phyloP scores from a whole-genome alignment of 2,329 filamentous ascomycete genomes.

The Colletotrichum eleusines region DNA sequence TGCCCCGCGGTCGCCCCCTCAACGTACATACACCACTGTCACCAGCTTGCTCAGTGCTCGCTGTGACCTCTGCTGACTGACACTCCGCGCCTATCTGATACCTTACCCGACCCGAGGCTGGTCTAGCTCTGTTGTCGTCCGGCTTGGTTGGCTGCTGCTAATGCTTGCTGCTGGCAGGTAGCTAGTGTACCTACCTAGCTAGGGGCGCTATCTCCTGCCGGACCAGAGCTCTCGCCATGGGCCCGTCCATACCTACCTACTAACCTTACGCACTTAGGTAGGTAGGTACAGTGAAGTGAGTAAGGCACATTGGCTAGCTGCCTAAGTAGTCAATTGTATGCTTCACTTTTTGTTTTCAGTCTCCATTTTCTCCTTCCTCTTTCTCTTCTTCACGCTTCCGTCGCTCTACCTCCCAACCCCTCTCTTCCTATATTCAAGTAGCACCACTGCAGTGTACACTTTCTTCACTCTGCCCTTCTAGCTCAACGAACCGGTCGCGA shows the following conservation, averaged over 20 bases:
- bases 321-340: no score
- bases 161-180: slow-evolving; percentile 3
- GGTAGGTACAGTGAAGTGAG: neutral
- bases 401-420: neutral
- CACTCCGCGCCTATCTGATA: slow-evolving; percentile 17
- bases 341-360: neutral
- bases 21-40: slow-evolving; percentile 1
- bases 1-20: slow-evolving; percentile 40
- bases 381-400: neutral
- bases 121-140: slow-evolving; percentile 15
- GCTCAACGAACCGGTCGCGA: slow-evolving; percentile 2
- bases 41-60: neutral
- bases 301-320: slow-evolving; percentile 9
- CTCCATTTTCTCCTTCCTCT: neutral
- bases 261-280: neutral
- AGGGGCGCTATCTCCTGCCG: slow-evolving; percentile 18
- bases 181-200: neutral
- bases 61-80: slow-evolving; percentile 23
- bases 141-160: slow-evolving; percentile 8
- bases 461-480: slow-evolving; percentile 2
- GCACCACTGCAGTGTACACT: neutral
- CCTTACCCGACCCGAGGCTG: neutral
- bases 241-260: neutral
- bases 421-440: neutral
- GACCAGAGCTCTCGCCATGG: slow-evolving; percentile 29